Evolutionary conservation across 495 filamentous ascomycete species (phyloP).

Genomic region (Neohortaea acidophila): DNA sequence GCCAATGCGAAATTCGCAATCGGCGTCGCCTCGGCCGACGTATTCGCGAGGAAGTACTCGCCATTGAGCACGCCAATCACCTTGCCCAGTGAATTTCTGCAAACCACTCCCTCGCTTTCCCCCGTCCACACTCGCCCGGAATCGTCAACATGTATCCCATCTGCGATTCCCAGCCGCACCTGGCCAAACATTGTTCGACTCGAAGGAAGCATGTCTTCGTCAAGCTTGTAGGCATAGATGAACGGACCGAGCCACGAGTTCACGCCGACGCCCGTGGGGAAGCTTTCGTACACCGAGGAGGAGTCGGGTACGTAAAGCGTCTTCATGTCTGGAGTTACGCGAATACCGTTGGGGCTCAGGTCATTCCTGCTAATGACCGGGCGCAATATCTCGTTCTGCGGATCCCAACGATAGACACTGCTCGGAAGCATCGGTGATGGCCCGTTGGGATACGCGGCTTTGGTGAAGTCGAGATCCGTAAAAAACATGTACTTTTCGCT

Average conservation of each 20-base stretch:
- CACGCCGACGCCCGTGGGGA: neutral
- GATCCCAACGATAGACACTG: constrained; percentile 4
- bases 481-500: constrained; percentile 4
- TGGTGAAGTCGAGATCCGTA: constrained; percentile 3
- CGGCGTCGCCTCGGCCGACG: neutral
- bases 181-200: constrained; percentile 6
- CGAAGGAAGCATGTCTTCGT: constrained; percentile 5
- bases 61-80: constrained; percentile 7
- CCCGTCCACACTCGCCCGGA: constrained; percentile 10
- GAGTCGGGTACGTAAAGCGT: constrained; percentile 6
- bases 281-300: neutral
- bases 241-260: constrained; percentile 5
- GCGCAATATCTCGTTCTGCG: neutral
- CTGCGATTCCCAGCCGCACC: constrained; percentile 4
- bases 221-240: constrained; percentile 6
- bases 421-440: constrained; percentile 2
- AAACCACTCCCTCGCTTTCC: constrained; percentile 7
- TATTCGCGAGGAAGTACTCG: constrained; percentile 4
- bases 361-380: constrained; percentile 1
- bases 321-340: constrained; percentile 5
- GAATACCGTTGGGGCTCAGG: constrained; percentile 4
- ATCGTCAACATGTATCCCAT: constrained; percentile 10
- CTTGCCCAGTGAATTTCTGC: constrained; percentile 7
- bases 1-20: constrained; percentile 7
- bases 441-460: no score